Conservation (phyloP, 2,329 filamentous ascomycete genomes). For the Macrophomina pseudophaseolina region DNA sequence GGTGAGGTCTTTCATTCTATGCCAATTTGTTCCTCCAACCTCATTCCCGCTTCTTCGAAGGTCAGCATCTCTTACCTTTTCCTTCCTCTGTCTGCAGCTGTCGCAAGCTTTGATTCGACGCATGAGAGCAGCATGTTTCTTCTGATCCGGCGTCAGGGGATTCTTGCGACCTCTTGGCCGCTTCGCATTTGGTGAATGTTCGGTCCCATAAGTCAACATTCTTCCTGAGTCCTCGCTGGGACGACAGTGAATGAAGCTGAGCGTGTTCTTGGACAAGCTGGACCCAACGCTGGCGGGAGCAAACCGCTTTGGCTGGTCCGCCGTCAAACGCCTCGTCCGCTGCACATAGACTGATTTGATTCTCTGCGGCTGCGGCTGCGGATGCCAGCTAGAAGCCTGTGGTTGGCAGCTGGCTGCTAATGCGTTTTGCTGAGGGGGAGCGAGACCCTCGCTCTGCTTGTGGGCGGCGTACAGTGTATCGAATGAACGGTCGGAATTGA, state of each 20-base stretch:
- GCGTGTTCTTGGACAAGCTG: neutral
- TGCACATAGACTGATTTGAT: neutral
- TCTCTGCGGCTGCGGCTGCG: neutral
- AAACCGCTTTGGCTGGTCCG: neutral
- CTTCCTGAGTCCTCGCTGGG: constrained; percentile 39
- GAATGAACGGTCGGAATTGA: constrained; percentile 10
- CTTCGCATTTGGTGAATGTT: constrained; percentile 1
- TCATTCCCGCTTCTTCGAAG: neutral
- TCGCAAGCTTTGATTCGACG: constrained; percentile 42
- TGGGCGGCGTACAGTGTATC: constrained; percentile 1
- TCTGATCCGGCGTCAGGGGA: constrained; percentile 40
- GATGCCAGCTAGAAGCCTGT: neutral
- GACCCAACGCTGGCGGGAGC: neutral
- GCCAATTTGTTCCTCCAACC: neutral
- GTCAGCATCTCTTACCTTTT: constrained; percentile 35
- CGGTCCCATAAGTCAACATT: constrained; percentile 34
- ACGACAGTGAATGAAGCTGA: constrained; percentile 41
- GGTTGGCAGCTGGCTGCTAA: neutral
- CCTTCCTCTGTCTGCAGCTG: constrained; percentile 40
- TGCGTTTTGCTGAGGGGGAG: neutral
- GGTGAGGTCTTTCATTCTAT: neutral
- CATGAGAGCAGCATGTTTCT: constrained; percentile 44
- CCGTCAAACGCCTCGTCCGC: neutral
- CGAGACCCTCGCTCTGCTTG: constrained; percentile 1
- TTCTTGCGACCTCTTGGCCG: constrained; percentile 38